Evolutionary conservation across 75 land plant genomes (phyloP), one percentile per base, ranked within the genome.

Genomic region (Selaginella tamariscina): DNA sequence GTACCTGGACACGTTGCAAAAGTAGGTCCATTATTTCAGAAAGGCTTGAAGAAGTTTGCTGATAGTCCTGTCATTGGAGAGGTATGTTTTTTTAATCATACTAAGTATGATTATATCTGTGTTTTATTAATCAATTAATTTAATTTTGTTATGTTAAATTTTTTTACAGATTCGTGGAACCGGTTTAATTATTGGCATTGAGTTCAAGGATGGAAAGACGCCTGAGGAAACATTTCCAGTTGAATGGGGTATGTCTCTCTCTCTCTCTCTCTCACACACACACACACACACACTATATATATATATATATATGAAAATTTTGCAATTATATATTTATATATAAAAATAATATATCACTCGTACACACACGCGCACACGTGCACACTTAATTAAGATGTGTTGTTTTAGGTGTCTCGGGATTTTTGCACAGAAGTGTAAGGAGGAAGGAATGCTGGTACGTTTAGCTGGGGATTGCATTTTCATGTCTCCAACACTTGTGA

Each of bases 1-100:
- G 85, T 94, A 56, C 31, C 72, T 56, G 87, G 79, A 56, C 78
- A 81, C 63, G 84, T 89, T 23, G 68, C 86, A 13, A 79, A 55
- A 54, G 68, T 94, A 27, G 32, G 88, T 24, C 98, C 98, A 0
- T 72, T 49, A 24, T 94, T 94, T 74, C 96, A 94, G 77, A 84
- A 85, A 22, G 98, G 91, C 29, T 56, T 94, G 39, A 78, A 79
- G 69, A 75, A 82, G 27, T 83, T 82, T 31, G 70, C 85, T 27
- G 78, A 66, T 29, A 94, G 96, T 77, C 98, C 98, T 15, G 85
- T 94, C 55, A 68, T 94, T 71, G 98, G 96, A 54, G 98, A 94
- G 91, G 98, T 94, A 80, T 31, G 33, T 29, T 26, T 59, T 59
- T 26, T n/a, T 59, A 59, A 27, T 21, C 8, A 2, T 59, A 23